Conservation (phyloP, 2,329 filamentous ascomycete genomes). For the Pseudogymnoascus sp. region DNA sequence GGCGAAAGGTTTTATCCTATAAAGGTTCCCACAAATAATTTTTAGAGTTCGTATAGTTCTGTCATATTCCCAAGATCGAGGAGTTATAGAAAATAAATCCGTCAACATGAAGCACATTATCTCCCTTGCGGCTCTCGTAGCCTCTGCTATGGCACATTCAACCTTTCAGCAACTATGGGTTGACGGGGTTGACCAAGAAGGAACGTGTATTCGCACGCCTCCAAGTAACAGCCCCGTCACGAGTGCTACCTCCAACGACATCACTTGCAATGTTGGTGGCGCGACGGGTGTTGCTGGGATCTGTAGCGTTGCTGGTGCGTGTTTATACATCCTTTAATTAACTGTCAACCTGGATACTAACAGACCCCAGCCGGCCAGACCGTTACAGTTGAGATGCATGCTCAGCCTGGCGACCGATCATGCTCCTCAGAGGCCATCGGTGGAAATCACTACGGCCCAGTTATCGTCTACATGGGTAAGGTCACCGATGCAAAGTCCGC, state of each 20-base stretch:
- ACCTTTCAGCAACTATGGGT: conserved; percentile 41
- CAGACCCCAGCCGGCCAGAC: conserved; percentile 42
- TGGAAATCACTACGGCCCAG: conserved; percentile 36
- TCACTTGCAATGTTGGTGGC: conserved; percentile 41
- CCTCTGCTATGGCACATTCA: conserved; percentile 32
- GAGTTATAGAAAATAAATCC: neutral
- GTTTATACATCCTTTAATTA: conserved; percentile 23
- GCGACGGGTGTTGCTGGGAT: conserved; percentile 29
- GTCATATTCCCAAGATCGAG: neutral
- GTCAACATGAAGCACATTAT: neutral
- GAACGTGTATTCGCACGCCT: conserved; percentile 41
- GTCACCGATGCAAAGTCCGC: conserved; percentile 40
- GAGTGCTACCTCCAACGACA: conserved; percentile 36
- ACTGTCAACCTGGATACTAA: conserved; percentile 35
- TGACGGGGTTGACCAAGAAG: conserved; percentile 40
- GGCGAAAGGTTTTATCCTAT: neutral
- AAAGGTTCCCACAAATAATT: neutral
- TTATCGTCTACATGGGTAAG: conserved; percentile 38
- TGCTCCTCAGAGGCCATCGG: conserved; percentile 43
- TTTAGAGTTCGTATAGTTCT: neutral
- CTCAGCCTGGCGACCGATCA: conserved; percentile 39
- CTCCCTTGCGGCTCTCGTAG: conserved; percentile 8
- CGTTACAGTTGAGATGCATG: conserved; percentile 45
- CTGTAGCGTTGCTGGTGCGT: neutral
- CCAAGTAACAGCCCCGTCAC: conserved; percentile 43